Base-by-base conservation (phyloP, 306 rosid species). In the Albizia julibrissin region DNA sequence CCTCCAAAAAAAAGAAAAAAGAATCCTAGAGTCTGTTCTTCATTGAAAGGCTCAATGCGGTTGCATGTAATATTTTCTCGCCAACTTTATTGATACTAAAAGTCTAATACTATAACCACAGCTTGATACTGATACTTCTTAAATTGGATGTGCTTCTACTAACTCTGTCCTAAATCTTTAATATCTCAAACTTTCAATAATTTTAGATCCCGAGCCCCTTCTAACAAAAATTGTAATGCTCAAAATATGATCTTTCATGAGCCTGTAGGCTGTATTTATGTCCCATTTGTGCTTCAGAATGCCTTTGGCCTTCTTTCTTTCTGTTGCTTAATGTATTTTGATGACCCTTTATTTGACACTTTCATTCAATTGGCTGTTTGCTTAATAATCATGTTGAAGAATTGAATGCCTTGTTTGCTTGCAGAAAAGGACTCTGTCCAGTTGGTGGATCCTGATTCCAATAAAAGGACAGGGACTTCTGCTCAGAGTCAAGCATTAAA, bases 391-490 rank as follows among this genome's bases (percentile, higher is more conserved):
- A 64, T 64, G n/a, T 13, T 13, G 40, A 64, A 29, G 39, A 12
- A 15, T 42, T 39, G 56, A 43, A 24, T 47, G 21, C 69, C 10
- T 24, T 76, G 47, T 82, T 76, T 71, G 19, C 84, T 85, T 78
- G 47, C 83, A 89, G 98, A 80, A 81, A 86, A 80, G 75, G 90
- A 87, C 58, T 78, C 87, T 50, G 26, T 66, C 75, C 52, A 67
- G 76, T 67, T 54, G 43, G 69, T 42, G 56, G 89, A 81, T 77
- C 74, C 85, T 52, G 89, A 86, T 87, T 79, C 79, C 74, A 76
- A 29, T 64, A 64, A 64, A 29, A 64, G n/a, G 18, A 64, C 4
- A 15, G 69, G 40, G 69, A 15, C 31, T 64, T 64, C 69, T 29
- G 10, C n/a, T 64, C 69, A 64, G 40, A 64, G n/a, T 15, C 69